Percentiles rank a stretch among this genome's conserved stretches.
Conservation (phyloP, 2,329 filamentous ascomycete species). For the Pseudonectria buxi region DNA sequence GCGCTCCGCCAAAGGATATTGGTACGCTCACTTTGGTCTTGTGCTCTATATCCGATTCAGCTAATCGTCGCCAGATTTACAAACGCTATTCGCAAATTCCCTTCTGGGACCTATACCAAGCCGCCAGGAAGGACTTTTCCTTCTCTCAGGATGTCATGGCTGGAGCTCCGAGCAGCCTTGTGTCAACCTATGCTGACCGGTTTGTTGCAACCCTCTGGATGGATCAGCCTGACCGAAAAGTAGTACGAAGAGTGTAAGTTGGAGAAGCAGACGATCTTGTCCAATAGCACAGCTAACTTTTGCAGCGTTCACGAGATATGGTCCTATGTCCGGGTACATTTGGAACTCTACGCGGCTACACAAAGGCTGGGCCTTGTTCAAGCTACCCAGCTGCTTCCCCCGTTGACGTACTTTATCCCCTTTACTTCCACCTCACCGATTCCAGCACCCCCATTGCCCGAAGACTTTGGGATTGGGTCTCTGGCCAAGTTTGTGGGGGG, state of each 20-base stretch:
- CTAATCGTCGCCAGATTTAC: conserved; percentile 39
- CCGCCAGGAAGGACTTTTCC: conserved; percentile 22
- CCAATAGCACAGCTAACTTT: conserved; percentile 5
- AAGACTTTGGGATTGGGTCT: conserved; percentile 31
- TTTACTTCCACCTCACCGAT: conserved; percentile 47
- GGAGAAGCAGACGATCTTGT: background rate
- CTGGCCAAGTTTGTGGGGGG: conserved; percentile 38
- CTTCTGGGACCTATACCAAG: conserved; percentile 37
- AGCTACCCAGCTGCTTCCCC: conserved; percentile 35
- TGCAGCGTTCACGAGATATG: conserved; percentile 26
- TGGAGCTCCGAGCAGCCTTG: conserved; percentile 25
- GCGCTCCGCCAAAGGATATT: conserved; percentile 49
- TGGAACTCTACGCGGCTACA: conserved; percentile 46
- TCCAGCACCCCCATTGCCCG: conserved; percentile 35
- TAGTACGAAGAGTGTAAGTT: conserved; percentile 23
- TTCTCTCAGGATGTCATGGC: conserved; percentile 25
- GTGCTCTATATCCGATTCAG: background rate
- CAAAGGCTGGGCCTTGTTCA: conserved; percentile 45
- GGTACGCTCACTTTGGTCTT: conserved; percentile 25
- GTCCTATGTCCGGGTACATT: conserved; percentile 41
- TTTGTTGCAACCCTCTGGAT: conserved; percentile 20
- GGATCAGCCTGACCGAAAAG: conserved; percentile 13
- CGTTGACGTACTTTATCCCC: conserved; percentile 45
- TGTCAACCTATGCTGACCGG: conserved; percentile 24
- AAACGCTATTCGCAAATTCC: conserved; percentile 41